Evolutionary conservation across 768 basidiomycete species (phyloP), one percentile per base, ranked within the genome.

Genomic region (Leccinum pellstonianum): DNA sequence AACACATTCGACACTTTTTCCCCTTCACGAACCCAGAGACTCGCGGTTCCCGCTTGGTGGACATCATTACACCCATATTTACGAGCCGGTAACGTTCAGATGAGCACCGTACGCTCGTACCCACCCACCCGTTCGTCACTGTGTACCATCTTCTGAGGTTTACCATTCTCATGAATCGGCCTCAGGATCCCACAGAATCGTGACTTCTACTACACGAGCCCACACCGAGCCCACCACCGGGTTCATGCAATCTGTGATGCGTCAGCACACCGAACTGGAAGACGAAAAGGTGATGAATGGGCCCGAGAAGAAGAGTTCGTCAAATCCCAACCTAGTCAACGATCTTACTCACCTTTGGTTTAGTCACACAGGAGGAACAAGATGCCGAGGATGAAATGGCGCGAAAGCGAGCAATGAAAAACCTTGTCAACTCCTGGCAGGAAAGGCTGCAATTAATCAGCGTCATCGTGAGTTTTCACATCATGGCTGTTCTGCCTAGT

Each of bases 401-500:
- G 12, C 73, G 76, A 41, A 74, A 72, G 62, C 76, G 77, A 53
- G 82, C 80, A 3, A 75, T 80, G 74, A 77, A 70, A 52, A 80
- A 83, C 46, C 76, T 86, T 3, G 76, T 83, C n/a, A 78, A 80
- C 63, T 82, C 82, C 4, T 86, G 85, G 85, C 80, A 83, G 76
- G 85, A 86, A 59, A 76, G 84, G 46, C 75, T 86, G 47, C 83
- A 86, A 70, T 73, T 86, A 11, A 84, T 86, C 69, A 81, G 77
- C 43, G 78, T 86, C 35, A 83, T 85, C 54, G 85, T 84, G 50
- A 65, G 83, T 73, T 27, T 29, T 57, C n/a, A 1, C 14, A 19
- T 25, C 21, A 10, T 29, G 14, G 5, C 19, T 31, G 5, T 25
- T 49, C 37, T 38, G 27, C 46, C 10, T 29, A 31, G 27, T 57